These are phyloP conservation scores for Spinacia oleracea DNA, from an alignment of 179 eudicot species.

Conservation along the genomic window DNA sequence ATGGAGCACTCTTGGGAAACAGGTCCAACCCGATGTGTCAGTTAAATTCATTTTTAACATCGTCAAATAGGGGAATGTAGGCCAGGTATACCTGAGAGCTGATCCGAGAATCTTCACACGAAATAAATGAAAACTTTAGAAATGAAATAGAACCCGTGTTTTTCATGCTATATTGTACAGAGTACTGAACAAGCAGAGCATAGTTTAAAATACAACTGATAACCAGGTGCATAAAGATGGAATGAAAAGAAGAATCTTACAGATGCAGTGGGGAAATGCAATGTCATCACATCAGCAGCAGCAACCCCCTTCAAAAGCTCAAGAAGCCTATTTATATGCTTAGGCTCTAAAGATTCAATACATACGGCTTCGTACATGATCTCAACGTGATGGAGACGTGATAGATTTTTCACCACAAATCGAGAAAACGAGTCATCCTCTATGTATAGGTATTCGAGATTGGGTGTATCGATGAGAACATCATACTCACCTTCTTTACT, in stretches of 20 bases:
- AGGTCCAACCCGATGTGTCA: not conserved
- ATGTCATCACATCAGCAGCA: not conserved
- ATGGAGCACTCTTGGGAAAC: conserved; percentile 1
- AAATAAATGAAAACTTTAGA: not conserved
- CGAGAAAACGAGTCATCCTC: not conserved
- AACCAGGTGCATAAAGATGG: not conserved
- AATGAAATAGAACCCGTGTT: not conserved
- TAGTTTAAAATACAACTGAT: not conserved
- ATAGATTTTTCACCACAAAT: not conserved
- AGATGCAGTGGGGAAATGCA: not conserved
- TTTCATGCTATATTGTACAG: too few species aligned
- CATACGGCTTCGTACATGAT: not conserved
- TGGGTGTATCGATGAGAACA: not conserved
- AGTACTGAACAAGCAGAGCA: not conserved
- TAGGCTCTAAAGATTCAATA: not conserved
- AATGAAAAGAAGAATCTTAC: not conserved
- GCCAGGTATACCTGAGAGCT: conserved; percentile 10
- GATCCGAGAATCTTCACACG: conserved; percentile 4
- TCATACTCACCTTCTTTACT: not conserved
- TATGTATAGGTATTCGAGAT: not conserved
- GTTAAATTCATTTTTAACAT: not conserved
- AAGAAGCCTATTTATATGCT: not conserved
- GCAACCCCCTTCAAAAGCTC: not conserved
- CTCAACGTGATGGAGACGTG: not conserved
- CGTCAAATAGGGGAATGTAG: not conserved